Evolutionary conservation across 2,329 filamentous ascomycete genomes (phyloP).

Genomic region (Penicillium occitanis): DNA sequence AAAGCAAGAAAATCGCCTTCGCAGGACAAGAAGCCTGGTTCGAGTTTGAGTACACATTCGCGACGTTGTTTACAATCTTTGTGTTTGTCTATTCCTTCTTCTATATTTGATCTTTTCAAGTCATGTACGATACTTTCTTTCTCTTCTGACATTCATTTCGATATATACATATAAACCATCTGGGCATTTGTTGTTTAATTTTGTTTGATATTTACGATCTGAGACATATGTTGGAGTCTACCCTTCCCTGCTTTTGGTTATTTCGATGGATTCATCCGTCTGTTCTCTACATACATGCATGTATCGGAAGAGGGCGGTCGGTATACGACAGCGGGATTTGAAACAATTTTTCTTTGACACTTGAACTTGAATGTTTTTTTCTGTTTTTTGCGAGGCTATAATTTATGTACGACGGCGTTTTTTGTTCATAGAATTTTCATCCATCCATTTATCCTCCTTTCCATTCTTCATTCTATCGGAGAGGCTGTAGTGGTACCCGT

Average conservation of each 20-base stretch:
- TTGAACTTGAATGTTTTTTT: not conserved
- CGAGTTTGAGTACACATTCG: constrained; percentile 55
- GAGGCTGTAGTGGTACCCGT: too few relatives aligned
- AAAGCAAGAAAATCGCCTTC: constrained; percentile 58
- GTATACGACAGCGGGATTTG: constrained; percentile 7
- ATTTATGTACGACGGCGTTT: constrained; percentile 12
- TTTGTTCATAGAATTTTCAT: not conserved
- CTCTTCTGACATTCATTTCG: not conserved
- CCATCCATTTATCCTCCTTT: not conserved
- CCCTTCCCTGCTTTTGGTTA: not conserved
- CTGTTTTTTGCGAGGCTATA: not conserved
- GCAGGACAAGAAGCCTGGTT: constrained; percentile 57
- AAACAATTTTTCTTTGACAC: not conserved
- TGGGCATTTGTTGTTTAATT: not conserved
- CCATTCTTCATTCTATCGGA: not conserved
- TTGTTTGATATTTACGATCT: not conserved
- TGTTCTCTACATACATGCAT: not conserved
- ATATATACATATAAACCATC: constrained; percentile 2
- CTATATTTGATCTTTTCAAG: constrained; percentile 19
- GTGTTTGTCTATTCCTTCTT: constrained; percentile 50
- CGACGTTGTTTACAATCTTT: constrained; percentile 52
- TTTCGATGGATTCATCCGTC: not conserved
- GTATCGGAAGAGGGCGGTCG: too few relatives aligned
- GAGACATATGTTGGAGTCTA: not conserved
- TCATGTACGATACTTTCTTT: constrained; percentile 17